These are phyloP conservation scores for Fagopyrum homotropicum DNA, from an alignment of 148 eudicot genomes.

Conservation along the genomic window DNA sequence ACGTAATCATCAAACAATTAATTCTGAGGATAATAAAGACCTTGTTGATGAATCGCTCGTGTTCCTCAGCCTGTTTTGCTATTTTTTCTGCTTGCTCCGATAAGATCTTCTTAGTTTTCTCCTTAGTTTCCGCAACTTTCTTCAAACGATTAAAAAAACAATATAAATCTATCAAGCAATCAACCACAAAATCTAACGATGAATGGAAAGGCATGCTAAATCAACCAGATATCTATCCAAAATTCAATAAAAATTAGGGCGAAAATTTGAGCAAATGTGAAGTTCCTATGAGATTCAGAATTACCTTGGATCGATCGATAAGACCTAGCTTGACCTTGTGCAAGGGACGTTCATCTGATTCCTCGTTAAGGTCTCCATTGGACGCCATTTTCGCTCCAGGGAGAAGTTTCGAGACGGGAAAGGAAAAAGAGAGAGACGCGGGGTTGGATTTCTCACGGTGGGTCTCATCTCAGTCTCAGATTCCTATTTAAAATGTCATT, in stretches of 20 bases:
- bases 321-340: conserved; percentile 10
- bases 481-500: neutral
- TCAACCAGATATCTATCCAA: neutral
- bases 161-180: neutral
- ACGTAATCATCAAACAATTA: neutral
- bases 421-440: neutral
- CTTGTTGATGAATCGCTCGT: conserved; percentile 85
- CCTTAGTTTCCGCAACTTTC: conserved; percentile 82
- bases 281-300: neutral
- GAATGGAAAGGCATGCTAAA: neutral
- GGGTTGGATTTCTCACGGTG: neutral
- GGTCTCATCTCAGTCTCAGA: conserved; percentile 7
- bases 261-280: neutral
- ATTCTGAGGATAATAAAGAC: conserved; percentile 18
- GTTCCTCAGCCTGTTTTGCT: conserved; percentile 94
- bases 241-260: neutral
- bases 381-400: conserved; percentile 3
- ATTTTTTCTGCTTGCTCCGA: conserved; percentile 84
- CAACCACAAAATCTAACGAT: neutral
- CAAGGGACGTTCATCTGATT: conserved; percentile 13
- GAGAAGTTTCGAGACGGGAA: neutral
- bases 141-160: conserved; percentile 17
- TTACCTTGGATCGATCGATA: conserved; percentile 15
- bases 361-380: conserved; percentile 6
- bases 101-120: conserved; percentile 80